These are phyloP conservation scores for Mycena vitilis DNA, from an alignment of 768 basidiomycete species.

Conservation along the genomic window DNA sequence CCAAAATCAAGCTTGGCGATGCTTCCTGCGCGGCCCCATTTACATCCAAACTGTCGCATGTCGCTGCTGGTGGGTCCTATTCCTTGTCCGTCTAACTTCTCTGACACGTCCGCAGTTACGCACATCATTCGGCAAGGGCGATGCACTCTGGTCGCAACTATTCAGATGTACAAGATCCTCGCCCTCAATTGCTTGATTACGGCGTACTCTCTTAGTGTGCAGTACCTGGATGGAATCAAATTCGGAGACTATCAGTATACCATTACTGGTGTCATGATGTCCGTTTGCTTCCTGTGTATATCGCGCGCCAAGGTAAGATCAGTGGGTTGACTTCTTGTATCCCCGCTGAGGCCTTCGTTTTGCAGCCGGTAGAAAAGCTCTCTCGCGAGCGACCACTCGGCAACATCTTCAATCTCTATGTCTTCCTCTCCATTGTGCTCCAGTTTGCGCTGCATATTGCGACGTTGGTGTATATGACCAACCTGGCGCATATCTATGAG, in stretches of 20 bases:
- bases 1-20: slow-evolving; percentile 99
- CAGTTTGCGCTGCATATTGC: slow-evolving; percentile 96
- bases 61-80: slow-evolving; percentile 84
- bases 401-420: slow-evolving; percentile 98
- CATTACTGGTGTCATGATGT: slow-evolving; percentile 97
- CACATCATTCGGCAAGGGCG: slow-evolving; percentile 99
- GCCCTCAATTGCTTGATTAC: slow-evolving; percentile 98
- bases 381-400: slow-evolving; percentile 93
- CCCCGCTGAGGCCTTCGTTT: not conserved
- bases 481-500: slow-evolving; percentile 81
- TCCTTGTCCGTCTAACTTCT: slow-evolving; percentile 7
- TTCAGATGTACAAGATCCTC: slow-evolving; percentile 99
- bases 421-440: slow-evolving; percentile 88
- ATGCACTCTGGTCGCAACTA: slow-evolving; percentile 97
- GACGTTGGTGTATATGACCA: slow-evolving; percentile 92
- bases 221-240: slow-evolving; percentile 98
- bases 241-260: slow-evolving; percentile 99
- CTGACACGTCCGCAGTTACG: slow-evolving; percentile 66
- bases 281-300: slow-evolving; percentile 97
- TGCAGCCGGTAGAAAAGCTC: slow-evolving; percentile 94
- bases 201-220: slow-evolving; percentile 97
- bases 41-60: slow-evolving; percentile 98
- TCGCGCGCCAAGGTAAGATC: slow-evolving; percentile 90
- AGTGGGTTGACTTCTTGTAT: not conserved
- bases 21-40: slow-evolving; percentile 99